Conservation (phyloP, 371 early-diverging fungal species). For the Haplosporangium sp. region DNA sequence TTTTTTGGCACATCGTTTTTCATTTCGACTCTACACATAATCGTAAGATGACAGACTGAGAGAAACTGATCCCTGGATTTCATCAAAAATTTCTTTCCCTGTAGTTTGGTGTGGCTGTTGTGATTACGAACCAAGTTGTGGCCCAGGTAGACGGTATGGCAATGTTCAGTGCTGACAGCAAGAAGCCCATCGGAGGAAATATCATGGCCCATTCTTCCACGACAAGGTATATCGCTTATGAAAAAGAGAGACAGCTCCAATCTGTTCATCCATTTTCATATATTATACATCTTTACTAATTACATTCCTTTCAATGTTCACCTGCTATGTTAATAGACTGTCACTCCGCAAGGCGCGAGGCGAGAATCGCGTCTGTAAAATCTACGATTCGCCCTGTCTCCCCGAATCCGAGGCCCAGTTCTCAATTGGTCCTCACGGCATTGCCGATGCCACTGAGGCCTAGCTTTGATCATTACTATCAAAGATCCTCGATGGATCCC, state of each 20-base stretch:
- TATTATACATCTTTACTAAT: not conserved
- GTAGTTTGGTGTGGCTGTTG: conserved; percentile 97
- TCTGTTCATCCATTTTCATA: not conserved
- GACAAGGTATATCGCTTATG: conserved; percentile 60
- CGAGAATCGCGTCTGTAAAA: conserved; percentile 85
- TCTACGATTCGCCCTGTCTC: conserved; percentile 92
- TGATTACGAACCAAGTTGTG: conserved; percentile 99
- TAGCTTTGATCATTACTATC: conserved; percentile 1
- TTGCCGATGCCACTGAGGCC: conserved; percentile 78
- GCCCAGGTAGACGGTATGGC: conserved; percentile 97
- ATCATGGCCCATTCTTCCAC: conserved; percentile 99
- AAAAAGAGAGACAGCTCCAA: not conserved
- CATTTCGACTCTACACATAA: not conserved
- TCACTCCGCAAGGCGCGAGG: conserved; percentile 88
- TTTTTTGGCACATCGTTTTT: not conserved
- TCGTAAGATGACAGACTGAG: too few relatives aligned
- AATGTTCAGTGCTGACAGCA: conserved; percentile 95
- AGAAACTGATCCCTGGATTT: too few relatives aligned
- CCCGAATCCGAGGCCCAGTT: conserved; percentile 87
- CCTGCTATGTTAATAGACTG: conserved; percentile 69
- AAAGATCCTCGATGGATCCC: not conserved
- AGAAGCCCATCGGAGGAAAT: conserved; percentile 99
- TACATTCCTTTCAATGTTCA: not conserved
- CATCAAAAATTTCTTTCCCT: not conserved
- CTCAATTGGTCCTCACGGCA: conserved; percentile 80